Base-by-base conservation (phyloP, 306 rosid species). In the Dalbergia cochinchinensis region DNA sequence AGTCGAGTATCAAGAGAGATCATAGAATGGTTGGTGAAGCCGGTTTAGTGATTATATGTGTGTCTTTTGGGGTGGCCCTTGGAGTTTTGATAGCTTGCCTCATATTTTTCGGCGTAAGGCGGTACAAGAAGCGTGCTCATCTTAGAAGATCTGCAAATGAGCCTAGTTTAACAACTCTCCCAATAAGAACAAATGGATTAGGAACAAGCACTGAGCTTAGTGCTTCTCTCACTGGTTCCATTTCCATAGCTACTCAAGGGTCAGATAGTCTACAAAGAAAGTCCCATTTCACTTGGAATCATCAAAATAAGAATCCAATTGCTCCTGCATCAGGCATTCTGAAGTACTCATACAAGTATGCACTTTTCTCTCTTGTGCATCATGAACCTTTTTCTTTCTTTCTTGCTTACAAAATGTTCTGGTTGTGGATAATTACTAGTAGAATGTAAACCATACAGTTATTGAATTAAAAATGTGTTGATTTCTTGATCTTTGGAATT, bases 321-420 rank as follows among this genome's bases (percentile, higher is more conserved):
- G 77, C 86, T 82, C 89, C 97, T 37, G 66, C 78, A n/a, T 83
- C 97, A 76, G 95, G 95, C 78, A 74, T 83, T 74, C 87, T 63
- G 33, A 89, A 82, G 84, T 90, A 92, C 87, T 85, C 92, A 41
- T 89, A 89, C 90, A 92, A 89, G 97, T 92, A 89, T 44, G 90
- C 65, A 18, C 8, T 60, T 73, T 41, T 69, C 55, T 55, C 10
- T 39, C 69, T 34, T 65, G 53, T 39, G n/a, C 71, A 15, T 63
- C 3, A 26, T 26, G 16, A 64, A 12, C 18, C 35, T 41, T 6
- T n/a, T 50, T n/a, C 7, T n/a, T 50, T 50, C 71, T 62, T 14
- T 13, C 48, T 71, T 69, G 57, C 44, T 13, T 76, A 22, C 58
- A 31, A 13, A 41, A 19, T 83, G 42, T 66, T 72, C 74, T 51